phyloP scores from a whole-genome alignment of 208 protist genomes.

The Leishmania amazonensis region DNA sequence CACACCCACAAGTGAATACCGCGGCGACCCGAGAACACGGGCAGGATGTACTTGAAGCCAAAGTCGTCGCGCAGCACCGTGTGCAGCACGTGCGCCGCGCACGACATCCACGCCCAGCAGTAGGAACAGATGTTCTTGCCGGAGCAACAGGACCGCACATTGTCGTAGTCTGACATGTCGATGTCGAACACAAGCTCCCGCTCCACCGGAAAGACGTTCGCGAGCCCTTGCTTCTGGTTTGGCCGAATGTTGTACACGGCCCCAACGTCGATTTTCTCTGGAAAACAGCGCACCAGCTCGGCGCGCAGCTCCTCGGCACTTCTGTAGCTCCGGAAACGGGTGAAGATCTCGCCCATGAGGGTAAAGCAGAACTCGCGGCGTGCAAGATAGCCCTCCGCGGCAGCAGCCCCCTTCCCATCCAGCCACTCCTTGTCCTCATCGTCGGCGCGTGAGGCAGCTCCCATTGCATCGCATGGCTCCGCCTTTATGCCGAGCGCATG shows the following conservation, averaged over 20 bases:
- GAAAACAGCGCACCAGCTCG: slow-evolving; percentile 76
- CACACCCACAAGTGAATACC: slow-evolving; percentile 99
- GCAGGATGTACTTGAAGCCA: slow-evolving; percentile 97
- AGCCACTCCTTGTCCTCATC: not conserved
- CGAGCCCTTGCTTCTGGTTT: slow-evolving; percentile 79
- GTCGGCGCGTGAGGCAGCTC: not conserved
- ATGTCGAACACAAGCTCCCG: slow-evolving; percentile 99
- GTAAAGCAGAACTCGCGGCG: slow-evolving; percentile 93
- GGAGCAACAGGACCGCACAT: slow-evolving; percentile 96
- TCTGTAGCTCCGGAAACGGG: slow-evolving; percentile 83
- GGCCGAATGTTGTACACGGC: slow-evolving; percentile 88
- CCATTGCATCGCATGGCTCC: not conserved
- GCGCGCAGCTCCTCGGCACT: slow-evolving; percentile 67
- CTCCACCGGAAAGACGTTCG: slow-evolving; percentile 82
- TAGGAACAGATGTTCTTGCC: slow-evolving; percentile 95
- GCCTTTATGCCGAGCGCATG: not conserved
- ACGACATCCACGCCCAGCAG: slow-evolving; percentile 98
- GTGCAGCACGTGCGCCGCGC: slow-evolving; percentile 93
- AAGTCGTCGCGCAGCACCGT: slow-evolving; percentile 93
- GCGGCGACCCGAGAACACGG: slow-evolving; percentile 98
- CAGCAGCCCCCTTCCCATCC: slow-evolving; percentile 19
- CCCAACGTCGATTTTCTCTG: slow-evolving; percentile 91
- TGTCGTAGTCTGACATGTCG: slow-evolving; percentile 99
- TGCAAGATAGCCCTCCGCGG: slow-evolving; percentile 66
- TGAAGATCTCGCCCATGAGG: slow-evolving; percentile 89